Base-by-base conservation (phyloP, 257 asterid genomes). In the Coffea eugenioides region DNA sequence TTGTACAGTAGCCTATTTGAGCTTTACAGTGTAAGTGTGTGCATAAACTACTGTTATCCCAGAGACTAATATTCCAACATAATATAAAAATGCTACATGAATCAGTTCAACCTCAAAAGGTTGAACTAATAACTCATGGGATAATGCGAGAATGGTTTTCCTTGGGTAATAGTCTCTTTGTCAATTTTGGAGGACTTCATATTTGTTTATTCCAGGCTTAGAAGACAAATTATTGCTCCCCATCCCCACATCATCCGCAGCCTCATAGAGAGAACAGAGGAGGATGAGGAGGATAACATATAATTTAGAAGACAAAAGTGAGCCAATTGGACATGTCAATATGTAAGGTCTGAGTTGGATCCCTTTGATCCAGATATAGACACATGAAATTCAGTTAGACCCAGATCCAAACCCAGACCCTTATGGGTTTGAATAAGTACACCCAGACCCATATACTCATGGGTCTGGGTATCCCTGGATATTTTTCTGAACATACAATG, bases 171-270 rank as follows among this genome's bases (percentile, higher is more conserved):
- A 57, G 45, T 20, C 14, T 7, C 62, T 45, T 36, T 2, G 8
- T 18, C 64, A 57, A 57, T 39, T 74, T 74, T 31, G 64, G 49
- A 57, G 54, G 56, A 61, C 52, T 10, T 64, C 14, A 16, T 75
- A 59, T 75, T 51, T 74, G 16, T 69, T 49, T 52, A 12, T n/a
- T 74, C 78, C 36, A 57, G 21, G 54, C 77, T 74, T 39, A 16
- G 18, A 18, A 27, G 64, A 9, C 31, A 74, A 56, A 57, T 49
- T 0, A 6, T 15, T 27, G 67, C 36, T 21, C 36, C 12, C 14
- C 20, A 27, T 18, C n/a, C 14, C 56, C 56, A 6, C 34, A 45
- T 5, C 23, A 27, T 41, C 4, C 31, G 34, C 34, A 74, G 62
- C 51, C 45, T 18, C 27, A 73, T 16, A 73, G 34, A 74, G 51